Percentiles rank a stretch among this genome's conserved stretches.
Evolutionary conservation across 495 filamentous ascomycete species (phyloP).

Genomic region (Xylaria acuta): DNA sequence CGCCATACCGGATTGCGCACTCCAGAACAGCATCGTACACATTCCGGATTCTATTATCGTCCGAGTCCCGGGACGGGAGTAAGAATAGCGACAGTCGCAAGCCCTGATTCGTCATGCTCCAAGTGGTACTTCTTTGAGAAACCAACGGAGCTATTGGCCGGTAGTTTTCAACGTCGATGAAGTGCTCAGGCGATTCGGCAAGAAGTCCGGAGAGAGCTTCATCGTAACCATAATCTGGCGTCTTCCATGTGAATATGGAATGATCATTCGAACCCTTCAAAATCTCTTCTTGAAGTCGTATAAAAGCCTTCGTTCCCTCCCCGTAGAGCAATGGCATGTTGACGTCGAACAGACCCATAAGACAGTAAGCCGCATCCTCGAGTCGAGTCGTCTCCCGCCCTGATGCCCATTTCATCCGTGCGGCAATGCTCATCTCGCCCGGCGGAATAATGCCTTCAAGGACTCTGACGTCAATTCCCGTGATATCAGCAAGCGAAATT

Average conservation of each 20-base stretch:
- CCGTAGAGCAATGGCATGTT: constrained; percentile 11
- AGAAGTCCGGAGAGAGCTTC: constrained; percentile 21
- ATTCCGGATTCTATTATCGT: background rate
- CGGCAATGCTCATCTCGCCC: constrained; percentile 10
- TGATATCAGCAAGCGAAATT: background rate
- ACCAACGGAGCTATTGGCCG: constrained; percentile 13
- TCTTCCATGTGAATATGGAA: constrained; percentile 19
- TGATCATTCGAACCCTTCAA: constrained; percentile 19
- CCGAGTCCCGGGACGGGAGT: background rate
- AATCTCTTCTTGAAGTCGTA: constrained; percentile 29
- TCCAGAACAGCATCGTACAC: constrained; percentile 3
- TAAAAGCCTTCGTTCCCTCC: constrained; percentile 21
- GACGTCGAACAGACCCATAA: constrained; percentile 23
- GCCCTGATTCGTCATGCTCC: constrained; percentile 22
- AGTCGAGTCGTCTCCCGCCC: constrained; percentile 13
- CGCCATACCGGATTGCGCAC: background rate
- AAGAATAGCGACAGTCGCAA: constrained; percentile 17
- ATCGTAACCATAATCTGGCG: background rate
- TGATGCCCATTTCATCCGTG: constrained; percentile 24
- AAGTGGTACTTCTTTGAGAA: constrained; percentile 3
- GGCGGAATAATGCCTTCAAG: constrained; percentile 1
- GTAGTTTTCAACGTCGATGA: background rate
- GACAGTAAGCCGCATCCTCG: constrained; percentile 24
- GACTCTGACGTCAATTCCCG: background rate
- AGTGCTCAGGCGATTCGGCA: constrained; percentile 5